These are phyloP conservation scores for Pueraria montana DNA, from an alignment of 306 rosid genomes.

Conservation along the genomic window DNA sequence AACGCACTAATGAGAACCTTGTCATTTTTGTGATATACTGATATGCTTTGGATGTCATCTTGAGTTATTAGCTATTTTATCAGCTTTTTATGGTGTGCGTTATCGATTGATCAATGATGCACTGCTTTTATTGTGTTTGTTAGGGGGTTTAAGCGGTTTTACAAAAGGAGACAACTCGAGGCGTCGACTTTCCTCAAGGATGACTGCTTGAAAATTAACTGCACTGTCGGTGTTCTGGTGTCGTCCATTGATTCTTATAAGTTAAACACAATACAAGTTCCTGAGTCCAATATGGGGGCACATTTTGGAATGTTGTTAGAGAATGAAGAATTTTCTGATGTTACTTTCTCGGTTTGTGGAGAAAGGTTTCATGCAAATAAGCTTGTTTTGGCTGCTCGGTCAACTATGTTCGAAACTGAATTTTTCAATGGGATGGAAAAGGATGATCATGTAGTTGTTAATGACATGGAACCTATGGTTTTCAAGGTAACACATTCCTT, in stretches of 20 bases:
- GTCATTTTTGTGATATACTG: too few relatives aligned
- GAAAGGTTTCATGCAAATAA: conserved; percentile 87
- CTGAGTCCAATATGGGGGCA: conserved; percentile 81
- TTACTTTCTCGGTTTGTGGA: conserved; percentile 78
- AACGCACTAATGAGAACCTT: too few relatives aligned
- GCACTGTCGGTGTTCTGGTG: conserved; percentile 93
- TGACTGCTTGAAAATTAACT: too few relatives aligned
- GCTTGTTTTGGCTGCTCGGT: conserved; percentile 89
- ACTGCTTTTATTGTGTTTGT: conserved; percentile 1
- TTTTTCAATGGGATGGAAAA: conserved; percentile 65
- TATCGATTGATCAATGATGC: too few relatives aligned
- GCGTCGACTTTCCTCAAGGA: conserved; percentile 78
- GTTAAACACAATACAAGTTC: conserved; percentile 77
- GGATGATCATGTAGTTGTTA: conserved; percentile 63
- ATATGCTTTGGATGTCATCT: too few relatives aligned
- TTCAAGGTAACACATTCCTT: conserved; percentile 68
- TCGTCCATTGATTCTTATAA: conserved; percentile 81
- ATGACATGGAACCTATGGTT: conserved; percentile 85
- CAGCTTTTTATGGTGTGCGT: too few relatives aligned
- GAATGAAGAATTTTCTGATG: conserved; percentile 82
- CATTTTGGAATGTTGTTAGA: conserved; percentile 80
- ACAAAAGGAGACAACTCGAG: conserved; percentile 81
- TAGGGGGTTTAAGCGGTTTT: conserved; percentile 93
- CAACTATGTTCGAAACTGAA: conserved; percentile 70
- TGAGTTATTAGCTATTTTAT: too few relatives aligned